These are phyloP conservation scores for Amanita inopinata DNA, from an alignment of 768 basidiomycete species.

Conservation along the genomic window DNA sequence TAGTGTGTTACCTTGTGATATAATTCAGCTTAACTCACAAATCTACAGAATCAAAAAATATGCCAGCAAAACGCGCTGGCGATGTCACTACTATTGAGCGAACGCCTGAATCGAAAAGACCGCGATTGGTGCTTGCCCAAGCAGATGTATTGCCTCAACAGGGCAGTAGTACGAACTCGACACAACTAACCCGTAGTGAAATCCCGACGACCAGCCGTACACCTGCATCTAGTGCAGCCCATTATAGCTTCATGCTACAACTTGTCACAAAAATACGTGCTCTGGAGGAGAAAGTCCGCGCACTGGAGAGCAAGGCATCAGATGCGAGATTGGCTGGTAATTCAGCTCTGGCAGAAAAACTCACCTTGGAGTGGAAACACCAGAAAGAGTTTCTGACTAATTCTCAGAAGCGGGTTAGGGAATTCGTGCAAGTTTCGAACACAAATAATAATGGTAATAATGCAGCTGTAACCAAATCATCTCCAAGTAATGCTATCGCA, in stretches of 20 bases:
- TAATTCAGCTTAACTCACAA: background rate
- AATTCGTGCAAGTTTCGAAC: conserved; percentile 1
- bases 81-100: conserved; percentile 24
- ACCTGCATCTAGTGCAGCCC: conserved; percentile 14
- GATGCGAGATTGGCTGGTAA: conserved; percentile 14
- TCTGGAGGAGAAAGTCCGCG: conserved; percentile 12
- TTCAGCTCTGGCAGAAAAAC: conserved; percentile 10
- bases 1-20: conserved; percentile 11
- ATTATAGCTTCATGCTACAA: conserved; percentile 9
- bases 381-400: conserved; percentile 10
- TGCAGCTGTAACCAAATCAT: background rate
- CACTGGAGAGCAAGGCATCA: conserved; percentile 10
- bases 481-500: background rate
- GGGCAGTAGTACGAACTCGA: conserved; percentile 12
- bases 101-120: conserved; percentile 39
- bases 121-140: conserved; percentile 20
- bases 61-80: conserved; percentile 32
- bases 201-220: conserved; percentile 14
- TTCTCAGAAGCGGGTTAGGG: conserved; percentile 3
- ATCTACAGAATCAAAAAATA: conserved; percentile 2
- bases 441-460: background rate
- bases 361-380: conserved; percentile 12
- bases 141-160: conserved; percentile 15
- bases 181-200: conserved; percentile 14
- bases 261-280: conserved; percentile 11